phyloP scores from a whole-genome alignment of 495 filamentous ascomycete genomes.

The Geoglossum glabrum region DNA sequence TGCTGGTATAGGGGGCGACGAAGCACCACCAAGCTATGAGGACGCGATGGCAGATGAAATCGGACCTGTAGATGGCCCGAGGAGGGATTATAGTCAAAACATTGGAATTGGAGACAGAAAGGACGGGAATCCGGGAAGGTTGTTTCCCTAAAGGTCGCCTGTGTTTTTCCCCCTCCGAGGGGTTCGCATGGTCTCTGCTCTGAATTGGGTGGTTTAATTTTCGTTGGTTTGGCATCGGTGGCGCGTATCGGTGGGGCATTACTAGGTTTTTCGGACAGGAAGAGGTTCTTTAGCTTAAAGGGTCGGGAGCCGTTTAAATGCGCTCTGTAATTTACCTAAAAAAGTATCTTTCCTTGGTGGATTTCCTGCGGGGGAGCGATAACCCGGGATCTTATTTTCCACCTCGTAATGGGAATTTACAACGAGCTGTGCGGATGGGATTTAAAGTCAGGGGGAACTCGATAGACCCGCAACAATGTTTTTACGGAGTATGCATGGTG shows the following conservation, averaged over 20 bases:
- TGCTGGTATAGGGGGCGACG: neutral
- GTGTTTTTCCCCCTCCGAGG: neutral
- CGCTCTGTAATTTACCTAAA: neutral
- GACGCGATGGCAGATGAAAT: conserved; percentile 8
- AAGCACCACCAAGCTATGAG: conserved; percentile 7
- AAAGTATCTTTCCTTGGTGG: no score
- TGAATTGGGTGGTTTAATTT: neutral
- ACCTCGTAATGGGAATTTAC: no score
- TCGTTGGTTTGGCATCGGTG: neutral
- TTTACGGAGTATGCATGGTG: no score
- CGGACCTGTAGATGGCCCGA: conserved; percentile 6
- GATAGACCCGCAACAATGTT: no score
- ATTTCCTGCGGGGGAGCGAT: no score
- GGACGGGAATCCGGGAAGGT: neutral
- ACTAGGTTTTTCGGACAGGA: neutral
- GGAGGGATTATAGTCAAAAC: conserved; percentile 1
- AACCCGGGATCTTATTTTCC: no score
- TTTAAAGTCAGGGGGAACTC: no score
- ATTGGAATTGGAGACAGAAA: neutral
- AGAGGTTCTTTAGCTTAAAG: neutral
- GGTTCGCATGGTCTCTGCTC: neutral
- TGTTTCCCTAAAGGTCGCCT: neutral
- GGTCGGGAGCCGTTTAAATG: neutral
- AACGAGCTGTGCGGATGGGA: no score
- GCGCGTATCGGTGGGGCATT: neutral